Evolutionary conservation across 352 stramenopile species (phyloP).

Genomic region (Globisporangium recalcitrans): DNA sequence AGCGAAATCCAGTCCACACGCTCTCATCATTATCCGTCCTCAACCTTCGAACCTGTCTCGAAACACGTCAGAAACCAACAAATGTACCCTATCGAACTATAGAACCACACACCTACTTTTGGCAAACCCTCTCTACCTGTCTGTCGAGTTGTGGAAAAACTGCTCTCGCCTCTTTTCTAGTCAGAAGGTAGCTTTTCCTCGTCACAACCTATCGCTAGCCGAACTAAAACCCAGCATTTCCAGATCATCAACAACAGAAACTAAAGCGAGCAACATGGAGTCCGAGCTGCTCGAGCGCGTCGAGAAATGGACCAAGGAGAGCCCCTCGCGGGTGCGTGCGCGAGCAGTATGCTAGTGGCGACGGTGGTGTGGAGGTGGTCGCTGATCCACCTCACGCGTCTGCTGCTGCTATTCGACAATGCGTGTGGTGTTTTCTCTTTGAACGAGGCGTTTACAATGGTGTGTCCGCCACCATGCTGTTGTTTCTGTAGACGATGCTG

Average conservation of each 20-base stretch:
- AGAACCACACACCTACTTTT: neutral
- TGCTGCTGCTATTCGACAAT: no score
- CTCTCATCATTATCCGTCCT: neutral
- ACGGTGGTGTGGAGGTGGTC: no score
- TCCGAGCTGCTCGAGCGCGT: slow-evolving; percentile 69
- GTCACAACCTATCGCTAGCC: neutral
- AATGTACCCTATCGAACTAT: no score
- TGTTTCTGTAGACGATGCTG: slow-evolving; percentile 47
- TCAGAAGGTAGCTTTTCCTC: neutral
- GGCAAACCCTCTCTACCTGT: neutral
- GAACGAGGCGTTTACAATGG: no score
- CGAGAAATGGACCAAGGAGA: slow-evolving; percentile 73
- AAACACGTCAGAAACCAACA: neutral
- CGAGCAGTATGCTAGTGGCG: neutral
- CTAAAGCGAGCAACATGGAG: slow-evolving; percentile 31
- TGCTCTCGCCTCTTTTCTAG: neutral
- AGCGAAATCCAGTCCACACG: neutral
- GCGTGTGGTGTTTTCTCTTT: no score
- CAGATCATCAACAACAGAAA: neutral
- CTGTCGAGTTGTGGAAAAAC: neutral
- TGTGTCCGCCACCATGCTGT: no score
- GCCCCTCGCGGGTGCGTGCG: slow-evolving; percentile 44
- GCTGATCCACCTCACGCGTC: no score
- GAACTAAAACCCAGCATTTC: neutral
- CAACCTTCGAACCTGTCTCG: neutral